Conservation (phyloP, 2,329 filamentous ascomycete genomes). For the Venturia aucupariae region DNA sequence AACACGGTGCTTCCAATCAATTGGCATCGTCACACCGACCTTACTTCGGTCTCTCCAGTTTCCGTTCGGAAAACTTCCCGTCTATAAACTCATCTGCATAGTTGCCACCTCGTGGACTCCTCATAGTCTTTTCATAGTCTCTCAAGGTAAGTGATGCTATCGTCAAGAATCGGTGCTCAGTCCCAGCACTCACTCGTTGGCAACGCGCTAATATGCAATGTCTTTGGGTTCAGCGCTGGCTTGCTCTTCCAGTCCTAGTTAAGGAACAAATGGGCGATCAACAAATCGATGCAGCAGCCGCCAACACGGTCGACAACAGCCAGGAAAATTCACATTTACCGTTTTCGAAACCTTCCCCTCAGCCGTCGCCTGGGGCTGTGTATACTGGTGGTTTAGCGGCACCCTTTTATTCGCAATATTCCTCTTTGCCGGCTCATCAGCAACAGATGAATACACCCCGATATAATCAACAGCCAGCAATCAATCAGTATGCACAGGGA, state of each 20-base stretch:
- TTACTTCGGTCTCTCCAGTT: not conserved
- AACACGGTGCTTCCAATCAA: not conserved
- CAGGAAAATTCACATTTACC: not conserved
- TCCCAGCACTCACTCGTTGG: not conserved
- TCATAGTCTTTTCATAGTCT: not conserved
- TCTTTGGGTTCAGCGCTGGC: conserved; percentile 35
- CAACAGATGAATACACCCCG: conserved; percentile 6
- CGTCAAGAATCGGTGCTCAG: not conserved
- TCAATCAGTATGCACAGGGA: not conserved
- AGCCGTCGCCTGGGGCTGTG: not conserved
- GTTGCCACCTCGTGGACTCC: not conserved
- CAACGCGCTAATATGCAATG: conserved; percentile 34
- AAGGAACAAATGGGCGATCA: conserved; percentile 33
- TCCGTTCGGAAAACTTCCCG: not conserved
- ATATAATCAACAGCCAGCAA: not conserved
- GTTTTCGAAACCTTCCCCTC: conserved; percentile 1
- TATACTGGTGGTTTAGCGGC: conserved; percentile 20
- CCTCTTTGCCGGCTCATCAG: conserved; percentile 21
- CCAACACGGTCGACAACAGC: conserved; percentile 20
- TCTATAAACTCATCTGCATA: not conserved
- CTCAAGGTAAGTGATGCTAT: not conserved
- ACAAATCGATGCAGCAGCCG: conserved; percentile 23
- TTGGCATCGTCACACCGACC: not conserved
- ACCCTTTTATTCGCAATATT: conserved; percentile 30
- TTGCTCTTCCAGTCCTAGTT: conserved; percentile 31